These are phyloP conservation scores for Aspergillus egyptiacus DNA, from an alignment of 495 filamentous ascomycete genomes.

Conservation along the genomic window DNA sequence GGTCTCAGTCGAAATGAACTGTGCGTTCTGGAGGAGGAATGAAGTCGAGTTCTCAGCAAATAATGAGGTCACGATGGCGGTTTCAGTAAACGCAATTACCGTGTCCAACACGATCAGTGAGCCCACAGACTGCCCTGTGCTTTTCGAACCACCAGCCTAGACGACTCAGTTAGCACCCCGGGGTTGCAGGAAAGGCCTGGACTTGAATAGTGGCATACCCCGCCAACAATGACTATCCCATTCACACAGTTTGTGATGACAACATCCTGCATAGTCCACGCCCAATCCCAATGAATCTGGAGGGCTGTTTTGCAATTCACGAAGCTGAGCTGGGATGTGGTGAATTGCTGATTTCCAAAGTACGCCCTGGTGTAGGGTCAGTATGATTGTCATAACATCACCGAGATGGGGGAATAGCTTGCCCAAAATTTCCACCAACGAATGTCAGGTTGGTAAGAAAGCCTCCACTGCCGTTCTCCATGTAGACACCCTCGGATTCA, in stretches of 20 bases:
- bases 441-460: slow-evolving; percentile 32
- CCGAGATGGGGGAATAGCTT: background rate
- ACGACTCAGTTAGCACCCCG: too few relatives aligned
- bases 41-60: slow-evolving; percentile 21
- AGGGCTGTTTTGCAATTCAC: slow-evolving; percentile 43
- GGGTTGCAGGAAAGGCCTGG: too few relatives aligned
- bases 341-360: slow-evolving; percentile 52
- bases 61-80: slow-evolving; percentile 51
- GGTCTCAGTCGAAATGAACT: slow-evolving; percentile 13
- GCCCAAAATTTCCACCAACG: slow-evolving; percentile 26
- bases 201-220: slow-evolving; percentile 7
- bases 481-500: background rate
- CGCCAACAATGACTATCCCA: slow-evolving; percentile 20
- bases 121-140: slow-evolving; percentile 48
- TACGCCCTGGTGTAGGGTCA: too few relatives aligned
- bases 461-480: slow-evolving; percentile 7
- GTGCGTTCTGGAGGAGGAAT: slow-evolving; percentile 16
- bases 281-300: slow-evolving; percentile 54
- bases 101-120: slow-evolving; percentile 66
- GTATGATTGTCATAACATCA: slow-evolving; percentile 18
- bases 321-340: slow-evolving; percentile 44
- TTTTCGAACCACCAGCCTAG: slow-evolving; percentile 16
- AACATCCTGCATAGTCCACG: slow-evolving; percentile 40
- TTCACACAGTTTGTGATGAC: slow-evolving; percentile 26
- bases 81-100: slow-evolving; percentile 53